Evolutionary conservation across 2,329 filamentous ascomycete genomes (phyloP), one percentile per base, ranked within the genome.

Genomic region (Sphaceloma murrayae): DNA sequence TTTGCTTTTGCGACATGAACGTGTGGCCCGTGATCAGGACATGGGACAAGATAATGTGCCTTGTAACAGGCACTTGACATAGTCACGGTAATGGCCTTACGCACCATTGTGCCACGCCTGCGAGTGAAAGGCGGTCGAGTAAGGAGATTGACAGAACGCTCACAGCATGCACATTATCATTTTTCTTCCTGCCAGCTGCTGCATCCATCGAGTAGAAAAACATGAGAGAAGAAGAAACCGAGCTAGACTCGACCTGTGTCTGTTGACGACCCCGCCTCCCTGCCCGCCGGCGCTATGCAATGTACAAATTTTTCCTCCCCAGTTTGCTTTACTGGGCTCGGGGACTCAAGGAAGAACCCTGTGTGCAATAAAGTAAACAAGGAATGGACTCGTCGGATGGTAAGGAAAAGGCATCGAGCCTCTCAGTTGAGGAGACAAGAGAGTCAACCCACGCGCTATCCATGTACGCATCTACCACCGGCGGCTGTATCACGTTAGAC

Each of bases 361-460:
- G n/a, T n/a, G n/a, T n/a, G n/a, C n/a, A n/a, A n/a, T n/a, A n/a
- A n/a, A n/a, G n/a, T n/a, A n/a, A n/a, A n/a, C n/a, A n/a, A n/a
- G n/a, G n/a, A n/a, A n/a, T n/a, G n/a, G n/a, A n/a, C n/a, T n/a
- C n/a, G 17, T 31, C 31, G 27, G 26, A 38, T 29, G 19, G 27
- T 10, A 46, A 39, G 30, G 31, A 13, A 43, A 43, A 21, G 21
- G 34, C n/a, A 31, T 34, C 18, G 11, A 29, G 17, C 22, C 33
- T 13, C 38, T 21, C 21, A 18, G 26, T 27, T 27, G 17, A 42
- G 34, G 21, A 46, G 16, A 46, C 34, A 40, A 27, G 32, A 46
- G 21, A 46, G 17, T n/a, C 34, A n/a, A 34, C 33, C 30, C 26
- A 44, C 19, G 18, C 30, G 16, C 29, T 33, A 11, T 17, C 17